phyloP scores from a whole-genome alignment of 176 grass and related monocot species.

The Pharus latifolius region DNA sequence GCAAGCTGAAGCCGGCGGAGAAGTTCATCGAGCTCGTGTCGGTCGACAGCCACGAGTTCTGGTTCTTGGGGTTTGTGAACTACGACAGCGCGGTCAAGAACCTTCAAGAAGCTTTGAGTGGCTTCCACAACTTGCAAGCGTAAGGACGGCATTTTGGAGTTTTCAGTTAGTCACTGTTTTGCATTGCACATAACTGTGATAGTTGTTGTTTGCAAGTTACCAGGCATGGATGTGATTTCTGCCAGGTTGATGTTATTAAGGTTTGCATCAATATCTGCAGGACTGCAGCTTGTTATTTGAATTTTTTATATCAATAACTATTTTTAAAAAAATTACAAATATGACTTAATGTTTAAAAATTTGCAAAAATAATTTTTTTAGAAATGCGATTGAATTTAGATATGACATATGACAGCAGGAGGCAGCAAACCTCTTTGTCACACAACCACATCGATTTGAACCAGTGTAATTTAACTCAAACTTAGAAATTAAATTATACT shows the following conservation, averaged over 20 bases:
- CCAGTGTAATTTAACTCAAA: no score
- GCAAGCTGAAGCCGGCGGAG: conserved; percentile 50
- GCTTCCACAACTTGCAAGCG: conserved; percentile 9
- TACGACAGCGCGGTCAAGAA: conserved; percentile 59
- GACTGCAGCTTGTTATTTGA: no score
- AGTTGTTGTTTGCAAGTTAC: neutral
- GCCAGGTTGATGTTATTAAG: neutral
- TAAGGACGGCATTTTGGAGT: neutral
- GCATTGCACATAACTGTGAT: neutral
- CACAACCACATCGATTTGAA: no score
- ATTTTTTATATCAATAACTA: no score
- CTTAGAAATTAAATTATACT: no score
- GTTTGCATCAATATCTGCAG: neutral
- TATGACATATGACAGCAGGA: no score
- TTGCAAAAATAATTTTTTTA: no score
- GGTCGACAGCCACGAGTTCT: conserved; percentile 66
- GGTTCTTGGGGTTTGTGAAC: conserved; percentile 77
- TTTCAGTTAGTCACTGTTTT: no score
- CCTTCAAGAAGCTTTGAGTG: conserved; percentile 41
- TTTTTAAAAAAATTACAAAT: no score
- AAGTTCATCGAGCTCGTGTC: conserved; percentile 84
- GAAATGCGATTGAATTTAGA: no score
- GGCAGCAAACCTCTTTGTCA: no score
- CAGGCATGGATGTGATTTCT: neutral
- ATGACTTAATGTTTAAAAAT: no score